Conservation (phyloP, 225 moss, liverwort and hornwort species). For the Physcomitrium patens region DNA sequence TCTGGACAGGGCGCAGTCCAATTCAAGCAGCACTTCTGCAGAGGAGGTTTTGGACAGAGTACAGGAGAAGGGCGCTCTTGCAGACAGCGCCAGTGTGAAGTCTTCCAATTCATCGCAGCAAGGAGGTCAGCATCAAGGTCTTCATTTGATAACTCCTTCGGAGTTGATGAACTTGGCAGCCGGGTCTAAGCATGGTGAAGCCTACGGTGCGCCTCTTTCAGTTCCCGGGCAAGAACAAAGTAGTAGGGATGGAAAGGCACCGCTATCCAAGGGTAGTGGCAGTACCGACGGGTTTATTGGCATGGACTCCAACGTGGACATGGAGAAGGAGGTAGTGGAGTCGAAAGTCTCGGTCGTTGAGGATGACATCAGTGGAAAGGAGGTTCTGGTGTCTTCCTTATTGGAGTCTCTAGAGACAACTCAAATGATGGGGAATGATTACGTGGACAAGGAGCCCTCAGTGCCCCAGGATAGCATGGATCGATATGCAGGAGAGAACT, state of each 20-base stretch:
- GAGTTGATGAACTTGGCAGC: constrained; percentile 92
- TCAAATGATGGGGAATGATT: constrained; percentile 38
- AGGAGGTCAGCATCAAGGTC: constrained; percentile 50
- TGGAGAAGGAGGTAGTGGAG: constrained; percentile 48
- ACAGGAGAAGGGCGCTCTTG: constrained; percentile 57
- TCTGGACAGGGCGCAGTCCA: constrained; percentile 48
- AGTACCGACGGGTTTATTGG: constrained; percentile 37
- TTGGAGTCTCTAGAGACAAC: constrained; percentile 42
- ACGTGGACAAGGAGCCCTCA: constrained; percentile 37
- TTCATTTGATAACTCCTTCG: constrained; percentile 83
- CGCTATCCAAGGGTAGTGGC: constrained; percentile 28
- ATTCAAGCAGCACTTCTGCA: constrained; percentile 47
- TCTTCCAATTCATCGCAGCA: constrained; percentile 53
- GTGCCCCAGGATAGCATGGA: constrained; percentile 37
- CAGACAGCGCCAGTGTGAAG: constrained; percentile 49
- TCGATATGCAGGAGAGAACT: constrained; percentile 41
- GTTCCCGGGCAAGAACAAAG: constrained; percentile 46
- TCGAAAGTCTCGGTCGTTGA: constrained; percentile 41
- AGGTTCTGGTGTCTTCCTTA: constrained; percentile 44
- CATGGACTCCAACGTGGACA: constrained; percentile 34
- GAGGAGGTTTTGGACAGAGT: constrained; percentile 59
- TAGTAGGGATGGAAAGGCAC: constrained; percentile 36
- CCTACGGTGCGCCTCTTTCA: constrained; percentile 44
- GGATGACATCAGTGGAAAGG: constrained; percentile 34
- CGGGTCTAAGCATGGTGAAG: constrained; percentile 66